A percentile compares a stretch with the other conserved stretches of the same genome.
phyloP scores from a whole-genome alignment of 2,329 filamentous ascomycete genomes.

The Pyrenochaeta sp. region DNA sequence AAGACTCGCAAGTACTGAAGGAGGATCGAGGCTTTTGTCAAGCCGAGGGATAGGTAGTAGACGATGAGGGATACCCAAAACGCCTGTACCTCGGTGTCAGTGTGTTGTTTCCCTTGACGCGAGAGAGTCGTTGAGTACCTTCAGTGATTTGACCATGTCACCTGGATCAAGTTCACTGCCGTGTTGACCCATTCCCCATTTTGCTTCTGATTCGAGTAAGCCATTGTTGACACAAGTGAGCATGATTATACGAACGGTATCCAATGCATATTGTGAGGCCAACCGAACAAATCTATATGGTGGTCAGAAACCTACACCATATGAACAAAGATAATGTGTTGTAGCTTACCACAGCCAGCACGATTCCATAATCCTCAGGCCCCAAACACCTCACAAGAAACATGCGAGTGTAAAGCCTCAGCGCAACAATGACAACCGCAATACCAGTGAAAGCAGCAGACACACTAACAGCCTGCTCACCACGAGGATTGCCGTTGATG shows the following conservation, averaged over 20 bases:
- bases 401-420: conserved; percentile 41
- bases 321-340: background rate
- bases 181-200: conserved; percentile 41
- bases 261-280: conserved; percentile 37
- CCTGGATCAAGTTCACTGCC: conserved; percentile 15
- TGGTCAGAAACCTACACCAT: conserved; percentile 1
- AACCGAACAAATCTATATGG: conserved; percentile 31
- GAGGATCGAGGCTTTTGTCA: conserved; percentile 44
- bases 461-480: conserved; percentile 27
- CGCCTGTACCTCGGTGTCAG: conserved; percentile 21
- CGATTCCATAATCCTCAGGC: conserved; percentile 38
- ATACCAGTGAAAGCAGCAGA: conserved; percentile 37
- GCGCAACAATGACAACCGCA: conserved; percentile 26
- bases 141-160: conserved; percentile 29
- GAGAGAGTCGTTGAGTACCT: conserved; percentile 20
- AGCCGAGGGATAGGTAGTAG: conserved; percentile 42
- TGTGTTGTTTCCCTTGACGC: background rate
- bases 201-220: conserved; percentile 32
- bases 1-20: conserved; percentile 44
- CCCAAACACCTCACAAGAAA: conserved; percentile 36
- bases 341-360: conserved; percentile 36
- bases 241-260: conserved; percentile 28
- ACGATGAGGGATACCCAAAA: conserved; percentile 44
- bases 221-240: conserved; percentile 5
- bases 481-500: conserved; percentile 30